Evolutionary conservation across 1,139 yeast genomes (phyloP), one percentile per base, ranked within the genome.

Genomic region (Suhomyces anneliseae): DNA sequence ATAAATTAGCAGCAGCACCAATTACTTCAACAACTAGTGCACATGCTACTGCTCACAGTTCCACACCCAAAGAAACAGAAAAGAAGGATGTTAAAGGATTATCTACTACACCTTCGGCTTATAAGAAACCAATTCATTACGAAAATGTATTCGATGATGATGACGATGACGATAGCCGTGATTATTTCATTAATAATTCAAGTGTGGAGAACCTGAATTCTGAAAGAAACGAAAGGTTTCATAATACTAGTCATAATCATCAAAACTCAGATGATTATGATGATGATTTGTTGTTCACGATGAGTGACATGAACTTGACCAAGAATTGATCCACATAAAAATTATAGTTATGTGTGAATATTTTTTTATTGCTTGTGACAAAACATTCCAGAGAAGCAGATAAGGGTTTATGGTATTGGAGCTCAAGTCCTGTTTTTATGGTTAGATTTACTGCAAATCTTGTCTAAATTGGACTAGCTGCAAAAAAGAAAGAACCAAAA

Each of bases 281-380:
- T 52, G 96, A 88, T 53, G 96, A 88, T 51, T 69, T 90, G 58
- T 70, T 90, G 47, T 90, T 90, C 65, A 86, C 95, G 31, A 88
- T 90, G 95, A 89, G 96, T 62, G 96, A 89, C 60, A 87, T 87
- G 93, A 83, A 85, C 51, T 60, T 75, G 38, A 72, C 74, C 38
- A 70, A 68, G 60, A 45, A 49, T 32, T 50, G 35, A 42, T 12
- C 24, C 32, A 9, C 32, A 19, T 19, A 19, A 6, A 19, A 19
- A 4, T 19, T 4, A 19, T 19, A 19, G 6, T 19, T 19, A n/a
- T n/a, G 6, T 19, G 24, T 19, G 24, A 19, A 19, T 19, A 4
- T 19, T 19, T 19, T 19, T 19, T 19, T 19, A 19, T 19, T 19
- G 24, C 6, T 19, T 19, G 24, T 19, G 24, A 19, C 24, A 19